phyloP scores from a whole-genome alignment of 371 early-diverging fungal genomes.

The Syncephalis fuscata region DNA sequence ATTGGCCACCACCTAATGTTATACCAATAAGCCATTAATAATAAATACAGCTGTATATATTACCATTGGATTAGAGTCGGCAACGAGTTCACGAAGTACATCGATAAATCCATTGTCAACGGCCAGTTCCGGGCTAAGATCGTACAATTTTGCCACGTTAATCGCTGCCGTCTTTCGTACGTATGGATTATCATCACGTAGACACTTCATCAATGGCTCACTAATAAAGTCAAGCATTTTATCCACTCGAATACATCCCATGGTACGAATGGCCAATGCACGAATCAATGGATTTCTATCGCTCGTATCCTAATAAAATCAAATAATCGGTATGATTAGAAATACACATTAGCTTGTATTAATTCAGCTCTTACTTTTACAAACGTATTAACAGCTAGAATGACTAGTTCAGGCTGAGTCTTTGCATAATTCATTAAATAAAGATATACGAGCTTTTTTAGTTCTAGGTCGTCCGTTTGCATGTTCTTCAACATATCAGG shows the following conservation, averaged over 20 bases:
- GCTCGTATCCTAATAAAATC: conserved; percentile 65
- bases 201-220: conserved; percentile 71
- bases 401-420: conserved; percentile 91
- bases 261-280: conserved; percentile 91
- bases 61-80: conserved; percentile 91
- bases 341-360: too few species aligned
- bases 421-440: conserved; percentile 89
- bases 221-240: conserved; percentile 84
- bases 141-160: conserved; percentile 87
- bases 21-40: background rate
- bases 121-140: conserved; percentile 50
- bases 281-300: conserved; percentile 90
- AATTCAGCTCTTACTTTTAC: conserved; percentile 43
- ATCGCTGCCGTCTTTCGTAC: conserved; percentile 92
- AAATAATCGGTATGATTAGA: background rate
- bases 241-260: conserved; percentile 86
- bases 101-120: conserved; percentile 74
- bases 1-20: conserved; percentile 71
- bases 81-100: conserved; percentile 67
- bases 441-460: conserved; percentile 91
- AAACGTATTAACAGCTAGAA: conserved; percentile 93
- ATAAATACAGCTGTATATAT: background rate
- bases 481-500: conserved; percentile 97
- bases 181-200: conserved; percentile 70
- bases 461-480: conserved; percentile 95